Evolutionary conservation across 2,329 filamentous ascomycete genomes (phyloP).

Genomic region (Remersonia thermophila): DNA sequence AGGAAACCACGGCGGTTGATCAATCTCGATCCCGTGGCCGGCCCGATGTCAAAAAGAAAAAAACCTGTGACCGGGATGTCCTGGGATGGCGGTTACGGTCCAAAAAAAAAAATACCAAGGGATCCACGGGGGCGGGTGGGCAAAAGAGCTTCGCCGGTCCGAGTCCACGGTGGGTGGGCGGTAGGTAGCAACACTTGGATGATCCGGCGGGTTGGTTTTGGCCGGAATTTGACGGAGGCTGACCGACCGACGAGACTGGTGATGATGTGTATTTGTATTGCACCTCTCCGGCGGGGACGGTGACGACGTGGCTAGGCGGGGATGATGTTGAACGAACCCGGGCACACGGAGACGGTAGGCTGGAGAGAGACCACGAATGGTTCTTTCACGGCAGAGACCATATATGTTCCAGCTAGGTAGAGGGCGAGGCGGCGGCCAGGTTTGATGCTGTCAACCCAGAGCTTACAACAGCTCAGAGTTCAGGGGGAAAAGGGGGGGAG

Average conservation of each 20-base stretch:
- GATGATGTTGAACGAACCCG: constrained; percentile 5
- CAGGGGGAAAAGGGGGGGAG: neutral
- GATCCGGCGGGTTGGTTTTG: constrained; percentile 12
- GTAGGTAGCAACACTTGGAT: constrained; percentile 4
- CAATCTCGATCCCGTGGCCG: constrained; percentile 12
- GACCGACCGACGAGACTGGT: constrained; percentile 6
- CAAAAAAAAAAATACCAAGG: constrained; percentile 14
- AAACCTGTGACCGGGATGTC: constrained; percentile 18
- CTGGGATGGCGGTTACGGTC: constrained; percentile 11
- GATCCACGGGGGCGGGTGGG: constrained; percentile 15
- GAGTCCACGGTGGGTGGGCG: constrained; percentile 12
- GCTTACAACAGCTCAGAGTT: no score
- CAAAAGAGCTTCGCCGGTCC: constrained; percentile 16
- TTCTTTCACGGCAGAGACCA: constrained; percentile 14
- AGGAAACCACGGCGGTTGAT: constrained; percentile 5
- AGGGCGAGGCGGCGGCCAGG: constrained; percentile 16
- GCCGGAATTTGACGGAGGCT: constrained; percentile 12
- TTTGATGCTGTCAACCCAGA: constrained; percentile 11
- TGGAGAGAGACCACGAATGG: constrained; percentile 1
- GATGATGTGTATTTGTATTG: constrained; percentile 5
- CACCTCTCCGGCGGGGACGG: constrained; percentile 6
- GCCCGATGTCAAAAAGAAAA: constrained; percentile 11
- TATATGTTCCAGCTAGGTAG: constrained; percentile 13
- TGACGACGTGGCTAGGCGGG: constrained; percentile 11
- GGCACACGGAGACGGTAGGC: constrained; percentile 4